These are phyloP conservation scores for Schwanniomyces vanrijiae DNA, from an alignment of 805 yeast genomes.

Conservation along the genomic window DNA sequence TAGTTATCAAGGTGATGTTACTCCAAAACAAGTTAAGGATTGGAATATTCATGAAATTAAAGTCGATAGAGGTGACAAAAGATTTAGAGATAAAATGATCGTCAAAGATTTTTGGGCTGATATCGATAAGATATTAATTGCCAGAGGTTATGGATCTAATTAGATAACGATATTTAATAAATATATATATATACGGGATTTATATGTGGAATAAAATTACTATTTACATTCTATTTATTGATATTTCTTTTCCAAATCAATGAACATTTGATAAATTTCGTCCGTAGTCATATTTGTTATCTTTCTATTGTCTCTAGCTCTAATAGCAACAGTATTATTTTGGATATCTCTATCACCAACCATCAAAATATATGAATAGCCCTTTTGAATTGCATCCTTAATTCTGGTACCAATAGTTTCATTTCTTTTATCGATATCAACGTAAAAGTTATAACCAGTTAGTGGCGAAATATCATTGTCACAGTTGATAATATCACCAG, in stretches of 20 bases:
- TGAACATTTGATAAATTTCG: slow-evolving; percentile 55
- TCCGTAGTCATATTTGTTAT: slow-evolving; percentile 45
- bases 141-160: slow-evolving; percentile 54
- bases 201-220: background rate
- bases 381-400: slow-evolving; percentile 71
- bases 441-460: slow-evolving; percentile 60
- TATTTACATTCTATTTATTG: slow-evolving; percentile 16
- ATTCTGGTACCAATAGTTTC: slow-evolving; percentile 82
- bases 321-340: slow-evolving; percentile 57
- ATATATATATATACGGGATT: background rate
- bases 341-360: slow-evolving; percentile 84
- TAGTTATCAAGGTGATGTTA: slow-evolving; percentile 72
- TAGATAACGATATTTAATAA: background rate
- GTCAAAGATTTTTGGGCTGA: slow-evolving; percentile 83
- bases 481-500: slow-evolving; percentile 39
- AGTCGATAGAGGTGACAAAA: slow-evolving; percentile 70
- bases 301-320: slow-evolving; percentile 53
- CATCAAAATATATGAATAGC: slow-evolving; percentile 78
- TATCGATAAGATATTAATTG: slow-evolving; percentile 69
- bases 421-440: slow-evolving; percentile 71
- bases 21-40: slow-evolving; percentile 71
- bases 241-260: slow-evolving; percentile 54
- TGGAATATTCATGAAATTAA: slow-evolving; percentile 87
- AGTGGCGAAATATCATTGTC: slow-evolving; percentile 50
- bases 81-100: slow-evolving; percentile 88